Evolutionary conservation across 2,329 filamentous ascomycete species (phyloP).

Genomic region (Phaeosphaeriaceae sp.): DNA sequence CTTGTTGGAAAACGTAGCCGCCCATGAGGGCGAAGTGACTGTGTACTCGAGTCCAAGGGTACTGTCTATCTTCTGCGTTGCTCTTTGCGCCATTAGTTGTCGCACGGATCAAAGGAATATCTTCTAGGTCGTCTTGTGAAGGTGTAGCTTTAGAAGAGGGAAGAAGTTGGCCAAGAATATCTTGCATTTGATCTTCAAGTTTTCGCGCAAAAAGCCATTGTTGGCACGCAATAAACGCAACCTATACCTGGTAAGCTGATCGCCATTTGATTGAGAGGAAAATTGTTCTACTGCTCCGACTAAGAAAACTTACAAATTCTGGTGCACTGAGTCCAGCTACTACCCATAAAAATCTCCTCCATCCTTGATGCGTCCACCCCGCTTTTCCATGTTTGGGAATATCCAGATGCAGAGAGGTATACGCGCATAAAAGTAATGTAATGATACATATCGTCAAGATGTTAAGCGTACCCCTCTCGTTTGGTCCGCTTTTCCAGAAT

Average conservation of each 20-base stretch:
- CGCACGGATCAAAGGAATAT: too few species aligned
- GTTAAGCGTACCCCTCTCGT: conserved; percentile 12
- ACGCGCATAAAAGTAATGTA: conserved; percentile 17
- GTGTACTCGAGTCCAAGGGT: conserved; percentile 11
- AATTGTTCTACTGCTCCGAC: too few species aligned
- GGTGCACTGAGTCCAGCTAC: conserved; percentile 13
- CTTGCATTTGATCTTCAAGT: neutral
- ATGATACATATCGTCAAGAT: conserved; percentile 18
- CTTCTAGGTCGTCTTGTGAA: too few species aligned
- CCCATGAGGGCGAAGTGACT: conserved; percentile 16
- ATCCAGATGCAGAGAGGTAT: conserved; percentile 16
- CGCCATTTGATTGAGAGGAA: too few species aligned
- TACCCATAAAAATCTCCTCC: conserved; percentile 4
- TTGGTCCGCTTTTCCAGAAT: conserved; percentile 14
- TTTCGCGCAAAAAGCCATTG: conserved; percentile 1
- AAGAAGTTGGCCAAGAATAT: neutral
- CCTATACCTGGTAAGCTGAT: too few species aligned
- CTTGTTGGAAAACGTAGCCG: conserved; percentile 4
- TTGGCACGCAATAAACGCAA: conserved; percentile 6
- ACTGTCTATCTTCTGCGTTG: neutral
- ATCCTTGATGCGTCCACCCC: neutral
- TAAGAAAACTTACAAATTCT: conserved; percentile 9
- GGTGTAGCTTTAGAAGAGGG: neutral
- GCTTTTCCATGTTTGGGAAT: conserved; percentile 10
- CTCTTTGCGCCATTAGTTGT: too few species aligned